Evolutionary conservation across 257 asterid species (phyloP), one percentile per base, ranked within the genome.

Genomic region (Solanum arcanum): DNA sequence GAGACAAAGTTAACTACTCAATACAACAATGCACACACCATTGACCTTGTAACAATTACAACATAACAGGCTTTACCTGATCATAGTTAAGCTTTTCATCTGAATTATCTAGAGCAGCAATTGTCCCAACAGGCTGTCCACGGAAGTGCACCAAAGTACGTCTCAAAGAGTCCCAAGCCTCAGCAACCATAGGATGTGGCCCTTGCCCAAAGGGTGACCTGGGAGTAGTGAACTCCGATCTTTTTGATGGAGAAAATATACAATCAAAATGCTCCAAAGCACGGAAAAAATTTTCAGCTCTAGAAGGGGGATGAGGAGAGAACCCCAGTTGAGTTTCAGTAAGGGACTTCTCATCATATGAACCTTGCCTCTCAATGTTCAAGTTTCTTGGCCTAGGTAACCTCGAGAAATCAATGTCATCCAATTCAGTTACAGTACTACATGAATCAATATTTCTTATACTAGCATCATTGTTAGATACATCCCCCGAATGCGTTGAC

Each of bases 51-150:
- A 80, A 47, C 20, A 41, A 76, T 42, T 41, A 23, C 4, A 20
- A 49, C 69, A 80, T 46, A 47, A 80, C 2, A 80, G 18, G 37
- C 7, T 31, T 49, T 80, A 95, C 98, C 98, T 94, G 98, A 91
- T 95, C 98, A 47, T 95, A 95, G 92, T 95, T 95, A 64, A 95
- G 97, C 75, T 92, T 95, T 86, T 95, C 98, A 52, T 95, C 98
- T 13, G 96, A 94, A 90, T 84, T 94, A 86, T 95, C 98, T 49
- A 89, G 86, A 9, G 98, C 98, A 29, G 98, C 98, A 70, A 95
- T 94, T 9, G 98, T 95, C 87, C 98, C 98, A 83, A 94, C 98
- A 46, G 98, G 95, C 47, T 90, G 91, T 25, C 98, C 98, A 1
- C 98, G 97, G 70, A 95, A 95, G 90, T 87, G 86, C 75, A 95